Evolutionary conservation across 2,329 filamentous ascomycete genomes (phyloP), one percentile per base, ranked within the genome.

Genomic region (Coccinonectria pachysandricola): DNA sequence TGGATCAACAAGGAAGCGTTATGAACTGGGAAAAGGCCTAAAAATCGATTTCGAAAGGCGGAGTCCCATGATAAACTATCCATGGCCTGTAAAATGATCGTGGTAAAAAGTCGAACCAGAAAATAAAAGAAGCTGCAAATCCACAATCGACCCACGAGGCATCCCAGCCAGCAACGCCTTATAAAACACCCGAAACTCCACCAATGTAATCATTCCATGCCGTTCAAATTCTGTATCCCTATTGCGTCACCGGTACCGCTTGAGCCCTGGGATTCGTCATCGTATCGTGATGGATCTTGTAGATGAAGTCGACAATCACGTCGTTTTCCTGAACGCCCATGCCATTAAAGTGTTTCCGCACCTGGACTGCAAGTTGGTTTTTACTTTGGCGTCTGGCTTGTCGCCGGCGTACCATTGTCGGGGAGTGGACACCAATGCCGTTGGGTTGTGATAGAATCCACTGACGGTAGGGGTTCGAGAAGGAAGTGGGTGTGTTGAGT

Each of bases 291-390:
- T 52, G 52, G 15, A 82, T 67, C 48, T 75, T 80, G 62, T 84
- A 82, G 35, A 86, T 63, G 49, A 85, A 74, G 38, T 82, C 79
- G 30, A 87, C 79, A 31, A 91, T 79, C 39, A 86, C 77, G 43
- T 91, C 83, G 48, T 78, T 85, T 59, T 92, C 84, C 38, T 76
- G 78, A 20, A 88, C 72, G 10, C 79, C 79, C 39, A 82, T 65
- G 17, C 73, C 75, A 49, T 91, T 91, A 59, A 91, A 91, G 55
- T 91, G 81, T 52, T 85, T 87, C 38, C 82, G 68, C 24, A 87
- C 79, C 2, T 72, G 67, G 39, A 75, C 65, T 7, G 79, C 79
- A 28, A 92, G 62, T 39, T 81, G 70, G 19, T 84, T 76, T 49
- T 81, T 81, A 44, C 69, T 71, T 49, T 86, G 75, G 28, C 79